These are phyloP conservation scores for Colletotrichum sp. DNA, from an alignment of 2,329 filamentous ascomycete species.

Conservation along the genomic window DNA sequence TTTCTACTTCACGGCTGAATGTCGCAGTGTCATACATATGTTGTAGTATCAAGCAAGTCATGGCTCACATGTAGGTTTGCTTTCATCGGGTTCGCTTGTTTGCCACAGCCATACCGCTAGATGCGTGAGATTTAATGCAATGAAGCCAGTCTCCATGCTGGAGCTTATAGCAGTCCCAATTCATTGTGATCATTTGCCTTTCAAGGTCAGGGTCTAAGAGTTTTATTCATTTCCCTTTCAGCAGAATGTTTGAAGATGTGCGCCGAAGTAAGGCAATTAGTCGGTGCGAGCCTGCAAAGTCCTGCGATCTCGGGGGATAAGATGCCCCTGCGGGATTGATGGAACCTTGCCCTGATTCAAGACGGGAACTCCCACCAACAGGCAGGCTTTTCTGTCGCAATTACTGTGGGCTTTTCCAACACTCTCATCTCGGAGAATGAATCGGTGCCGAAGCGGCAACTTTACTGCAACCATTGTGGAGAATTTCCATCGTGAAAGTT, in stretches of 20 bases:
- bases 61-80: no score
- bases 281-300: background rate
- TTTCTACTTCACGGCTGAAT: no score
- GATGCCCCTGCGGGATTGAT: background rate
- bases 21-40: no score
- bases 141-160: background rate
- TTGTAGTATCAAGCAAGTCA: no score
- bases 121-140: background rate
- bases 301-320: background rate
- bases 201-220: accelerated
- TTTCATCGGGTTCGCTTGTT: no score
- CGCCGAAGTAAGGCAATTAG: background rate
- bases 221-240: accelerated
- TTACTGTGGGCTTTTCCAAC: background rate
- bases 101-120: background rate
- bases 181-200: background rate
- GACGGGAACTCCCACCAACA: background rate
- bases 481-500: background rate
- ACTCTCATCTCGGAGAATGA: background rate
- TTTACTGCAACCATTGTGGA: background rate
- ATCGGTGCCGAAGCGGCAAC: background rate
- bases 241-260: background rate
- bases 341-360: background rate
- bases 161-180: accelerated
- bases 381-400: background rate